These are phyloP conservation scores for Pseudofabraea citricarpa DNA, from an alignment of 2,329 filamentous ascomycete species.

Conservation along the genomic window DNA sequence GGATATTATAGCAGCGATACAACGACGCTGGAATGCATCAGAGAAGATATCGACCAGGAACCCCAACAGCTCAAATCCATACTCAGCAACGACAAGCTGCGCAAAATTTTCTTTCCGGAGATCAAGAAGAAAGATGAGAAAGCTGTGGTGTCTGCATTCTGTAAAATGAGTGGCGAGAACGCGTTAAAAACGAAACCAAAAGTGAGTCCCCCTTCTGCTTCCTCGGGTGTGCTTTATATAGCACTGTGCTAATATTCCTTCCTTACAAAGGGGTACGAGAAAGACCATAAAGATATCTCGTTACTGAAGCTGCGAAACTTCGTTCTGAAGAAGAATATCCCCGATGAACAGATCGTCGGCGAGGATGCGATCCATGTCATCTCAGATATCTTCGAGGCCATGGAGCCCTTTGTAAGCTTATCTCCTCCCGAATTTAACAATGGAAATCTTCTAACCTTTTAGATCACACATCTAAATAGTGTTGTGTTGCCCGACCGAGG, in stretches of 20 bases:
- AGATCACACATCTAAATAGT: slow-evolving; percentile 69
- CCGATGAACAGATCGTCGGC: slow-evolving; percentile 59
- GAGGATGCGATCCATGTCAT: slow-evolving; percentile 62
- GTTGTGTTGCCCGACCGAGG: slow-evolving; percentile 64
- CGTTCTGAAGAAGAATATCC: slow-evolving; percentile 63
- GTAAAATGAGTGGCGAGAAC: slow-evolving; percentile 62
- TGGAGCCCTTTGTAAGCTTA: slow-evolving; percentile 75
- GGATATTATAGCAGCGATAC: slow-evolving; percentile 79
- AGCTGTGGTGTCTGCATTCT: slow-evolving; percentile 62
- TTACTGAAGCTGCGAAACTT: slow-evolving; percentile 78
- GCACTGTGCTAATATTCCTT: neutral
- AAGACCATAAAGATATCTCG: slow-evolving; percentile 72
- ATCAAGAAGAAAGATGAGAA: slow-evolving; percentile 44
- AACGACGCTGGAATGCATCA: slow-evolving; percentile 58
- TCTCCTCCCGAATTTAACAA: slow-evolving; percentile 5
- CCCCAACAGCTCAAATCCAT: slow-evolving; percentile 65
- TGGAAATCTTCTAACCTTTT: slow-evolving; percentile 10
- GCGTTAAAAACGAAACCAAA: slow-evolving; percentile 84
- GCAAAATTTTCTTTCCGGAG: slow-evolving; percentile 58
- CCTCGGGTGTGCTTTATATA: slow-evolving; percentile 7
- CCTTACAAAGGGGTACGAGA: slow-evolving; percentile 59
- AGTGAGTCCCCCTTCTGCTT: slow-evolving; percentile 34
- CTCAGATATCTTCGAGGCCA: slow-evolving; percentile 55
- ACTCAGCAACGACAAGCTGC: slow-evolving; percentile 56
- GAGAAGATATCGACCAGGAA: slow-evolving; percentile 70